phyloP scores from a whole-genome alignment of 2,329 filamentous ascomycete species.

The Clarireedia hainanense region DNA sequence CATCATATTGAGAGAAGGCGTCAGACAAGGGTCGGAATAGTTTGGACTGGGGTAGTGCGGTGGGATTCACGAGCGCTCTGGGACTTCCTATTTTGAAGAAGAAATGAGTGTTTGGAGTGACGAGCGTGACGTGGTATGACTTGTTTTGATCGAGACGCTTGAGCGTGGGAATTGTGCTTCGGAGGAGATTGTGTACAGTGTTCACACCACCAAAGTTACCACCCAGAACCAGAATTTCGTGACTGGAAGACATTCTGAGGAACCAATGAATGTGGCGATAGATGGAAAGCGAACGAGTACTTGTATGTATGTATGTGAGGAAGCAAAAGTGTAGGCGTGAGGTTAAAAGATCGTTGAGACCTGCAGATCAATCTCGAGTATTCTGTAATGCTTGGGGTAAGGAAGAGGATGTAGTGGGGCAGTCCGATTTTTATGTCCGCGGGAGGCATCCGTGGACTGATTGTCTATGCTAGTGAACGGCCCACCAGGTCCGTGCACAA shows the following conservation, averaged over 20 bases:
- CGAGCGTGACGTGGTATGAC: conserved; percentile 35
- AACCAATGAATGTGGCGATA: background rate
- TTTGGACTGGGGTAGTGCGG: conserved; percentile 36
- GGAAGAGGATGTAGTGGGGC: too few species aligned
- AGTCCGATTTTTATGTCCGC: too few species aligned
- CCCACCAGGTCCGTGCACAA: too few species aligned
- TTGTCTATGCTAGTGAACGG: too few species aligned
- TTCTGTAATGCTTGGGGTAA: too few species aligned
- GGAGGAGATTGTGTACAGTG: conserved; percentile 43
- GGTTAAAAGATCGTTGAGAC: too few species aligned
- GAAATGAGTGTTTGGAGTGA: conserved; percentile 35
- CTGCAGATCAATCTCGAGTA: too few species aligned
- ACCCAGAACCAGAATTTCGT: conserved; percentile 41
- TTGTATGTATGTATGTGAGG: background rate
- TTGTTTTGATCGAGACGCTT: conserved; percentile 21
- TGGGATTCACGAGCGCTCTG: conserved; percentile 39
- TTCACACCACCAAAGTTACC: conserved; percentile 43
- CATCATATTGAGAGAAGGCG: conserved; percentile 34
- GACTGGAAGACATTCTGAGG: conserved; percentile 4
- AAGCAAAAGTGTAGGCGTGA: background rate
- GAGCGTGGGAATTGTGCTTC: conserved; percentile 38
- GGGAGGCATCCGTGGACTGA: too few species aligned
- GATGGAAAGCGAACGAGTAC: background rate
- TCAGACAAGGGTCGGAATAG: conserved; percentile 35
- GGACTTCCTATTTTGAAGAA: conserved; percentile 39